These are phyloP conservation scores for Sclerotinia sclerotiorum DNA, from an alignment of 2,329 filamentous ascomycete species.

Conservation along the genomic window DNA sequence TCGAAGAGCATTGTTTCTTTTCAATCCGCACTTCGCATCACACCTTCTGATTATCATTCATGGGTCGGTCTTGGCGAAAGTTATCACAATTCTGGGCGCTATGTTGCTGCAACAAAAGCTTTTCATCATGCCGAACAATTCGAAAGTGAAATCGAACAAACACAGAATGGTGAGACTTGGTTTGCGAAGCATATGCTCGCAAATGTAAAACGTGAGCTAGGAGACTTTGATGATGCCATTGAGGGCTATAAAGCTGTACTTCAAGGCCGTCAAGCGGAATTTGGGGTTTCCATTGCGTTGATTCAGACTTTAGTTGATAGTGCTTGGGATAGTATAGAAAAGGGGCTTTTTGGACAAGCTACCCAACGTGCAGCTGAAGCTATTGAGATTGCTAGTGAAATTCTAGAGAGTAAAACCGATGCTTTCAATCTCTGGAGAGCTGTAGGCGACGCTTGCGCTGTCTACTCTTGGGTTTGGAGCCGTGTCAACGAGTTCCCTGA, in stretches of 20 bases:
- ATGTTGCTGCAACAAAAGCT: constrained; percentile 90
- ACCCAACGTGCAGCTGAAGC: constrained; percentile 67
- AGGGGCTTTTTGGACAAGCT: constrained; percentile 83
- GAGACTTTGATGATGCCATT: constrained; percentile 84
- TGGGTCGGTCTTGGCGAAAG: constrained; percentile 98
- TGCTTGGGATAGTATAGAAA: constrained; percentile 73
- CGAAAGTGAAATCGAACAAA: constrained; percentile 57
- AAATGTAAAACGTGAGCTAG: constrained; percentile 89
- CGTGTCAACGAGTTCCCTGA: constrained; percentile 63
- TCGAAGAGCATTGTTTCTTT: constrained; percentile 87
- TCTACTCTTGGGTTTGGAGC: constrained; percentile 78
- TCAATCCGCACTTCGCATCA: constrained; percentile 80
- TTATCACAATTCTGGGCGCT: constrained; percentile 90
- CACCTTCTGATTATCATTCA: constrained; percentile 85
- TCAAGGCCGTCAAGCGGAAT: constrained; percentile 65
- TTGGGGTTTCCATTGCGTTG: constrained; percentile 83
- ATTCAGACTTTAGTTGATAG: constrained; percentile 86
- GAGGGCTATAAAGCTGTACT: constrained; percentile 74
- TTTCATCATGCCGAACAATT: constrained; percentile 81
- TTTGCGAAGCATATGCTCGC: constrained; percentile 96
- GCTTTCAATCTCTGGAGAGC: constrained; percentile 97
- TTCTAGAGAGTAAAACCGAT: constrained; percentile 60
- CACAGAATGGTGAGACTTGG: constrained; percentile 72
- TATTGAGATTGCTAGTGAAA: constrained; percentile 64
- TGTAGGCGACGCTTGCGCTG: constrained; percentile 80